Evolutionary conservation across 805 yeast genomes (phyloP), one percentile per base, ranked within the genome.

Genomic region (Candida cerambycidarum): DNA sequence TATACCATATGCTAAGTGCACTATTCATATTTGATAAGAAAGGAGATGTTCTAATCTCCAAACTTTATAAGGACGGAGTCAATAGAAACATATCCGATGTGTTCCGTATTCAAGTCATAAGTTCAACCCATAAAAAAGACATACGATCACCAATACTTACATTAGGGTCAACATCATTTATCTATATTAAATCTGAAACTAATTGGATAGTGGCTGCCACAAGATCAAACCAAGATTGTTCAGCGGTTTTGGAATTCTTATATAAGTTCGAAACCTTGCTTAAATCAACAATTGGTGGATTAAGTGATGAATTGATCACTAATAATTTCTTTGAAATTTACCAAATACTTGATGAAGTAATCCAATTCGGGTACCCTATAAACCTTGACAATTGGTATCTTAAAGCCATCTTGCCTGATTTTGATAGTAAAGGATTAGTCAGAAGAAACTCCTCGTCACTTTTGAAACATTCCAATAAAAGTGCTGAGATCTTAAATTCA

Each of bases 141-240:
- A 58, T 55, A 37, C 56, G 68, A 38, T 67, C 71, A 39, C 76
- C 76, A 9, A 67, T 70, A 30, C 66, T 92, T 33, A 93, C 98
- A 0, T 65, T 93, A 33, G 98, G 98, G 1, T 87, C 96, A 0
- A 93, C 98, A 0, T 84, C 96, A 0, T 93, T 92, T 58, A 74
- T 89, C 41, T 90, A 89, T 56, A 82, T 87, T 37, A 79, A 78
- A 50, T 69, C 75, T 21, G 73, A 72, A 11, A 68, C 74, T 39
- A 53, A 92, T 12, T 93, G 95, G 85, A 54, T 89, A 7, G 95
- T 90, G 9, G 95, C 90, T 0, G 89, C 90, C n/a, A 80, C 95
- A 1, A 76, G 97, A 48, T 83, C 89, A 32, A 93, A 92, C 58
- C 87, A 83, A 28, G 97, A 92, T 58, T 89, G 90, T 25, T 79